Percentiles rank a stretch among this genome's conserved stretches.
phyloP scores from a whole-genome alignment of 495 filamentous ascomycete genomes.

The Sordaria brevicollis region DNA sequence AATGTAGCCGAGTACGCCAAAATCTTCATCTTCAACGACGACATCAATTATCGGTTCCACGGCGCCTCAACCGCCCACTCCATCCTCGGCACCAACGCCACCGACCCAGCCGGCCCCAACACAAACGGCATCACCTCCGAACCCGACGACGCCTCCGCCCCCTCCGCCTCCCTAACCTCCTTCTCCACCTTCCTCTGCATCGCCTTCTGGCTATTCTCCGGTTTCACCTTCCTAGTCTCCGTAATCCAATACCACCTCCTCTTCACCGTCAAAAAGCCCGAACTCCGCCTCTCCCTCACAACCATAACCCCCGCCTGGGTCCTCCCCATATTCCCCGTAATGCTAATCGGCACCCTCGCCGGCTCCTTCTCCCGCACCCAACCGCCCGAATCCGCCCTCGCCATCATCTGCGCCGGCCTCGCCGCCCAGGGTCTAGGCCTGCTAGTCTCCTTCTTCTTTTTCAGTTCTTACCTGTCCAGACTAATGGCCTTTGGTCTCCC shows the following conservation, averaged over 20 bases:
- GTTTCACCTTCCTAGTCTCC: constrained; percentile 28
- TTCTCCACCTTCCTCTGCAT: constrained; percentile 31
- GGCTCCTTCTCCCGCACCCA: constrained; percentile 29
- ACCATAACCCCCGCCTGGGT: constrained; percentile 46
- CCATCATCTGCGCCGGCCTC: constrained; percentile 38
- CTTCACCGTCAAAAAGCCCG: constrained; percentile 32
- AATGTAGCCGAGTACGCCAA: constrained; percentile 48
- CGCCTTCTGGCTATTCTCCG: constrained; percentile 45
- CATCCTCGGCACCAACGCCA: not conserved
- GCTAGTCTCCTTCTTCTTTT: constrained; percentile 39
- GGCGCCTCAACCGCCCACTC: not conserved
- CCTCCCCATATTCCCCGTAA: constrained; percentile 45
- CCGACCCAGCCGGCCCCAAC: not conserved
- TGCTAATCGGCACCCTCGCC: constrained; percentile 43
- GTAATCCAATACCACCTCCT: constrained; percentile 42
- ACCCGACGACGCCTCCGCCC: not conserved
- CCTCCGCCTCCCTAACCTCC: constrained; percentile 19
- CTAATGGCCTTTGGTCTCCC: constrained; percentile 51
- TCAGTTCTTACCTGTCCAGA: constrained; percentile 46
- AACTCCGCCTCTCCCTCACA: constrained; percentile 22
- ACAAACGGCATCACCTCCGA: not conserved
- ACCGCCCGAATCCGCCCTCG: constrained; percentile 23
- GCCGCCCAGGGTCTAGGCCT: constrained; percentile 44
- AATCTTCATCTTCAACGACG: constrained; percentile 35
- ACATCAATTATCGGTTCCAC: not conserved